Evolutionary conservation across 768 basidiomycete genomes (phyloP).

Genomic region (Pulveroboletus sp.): DNA sequence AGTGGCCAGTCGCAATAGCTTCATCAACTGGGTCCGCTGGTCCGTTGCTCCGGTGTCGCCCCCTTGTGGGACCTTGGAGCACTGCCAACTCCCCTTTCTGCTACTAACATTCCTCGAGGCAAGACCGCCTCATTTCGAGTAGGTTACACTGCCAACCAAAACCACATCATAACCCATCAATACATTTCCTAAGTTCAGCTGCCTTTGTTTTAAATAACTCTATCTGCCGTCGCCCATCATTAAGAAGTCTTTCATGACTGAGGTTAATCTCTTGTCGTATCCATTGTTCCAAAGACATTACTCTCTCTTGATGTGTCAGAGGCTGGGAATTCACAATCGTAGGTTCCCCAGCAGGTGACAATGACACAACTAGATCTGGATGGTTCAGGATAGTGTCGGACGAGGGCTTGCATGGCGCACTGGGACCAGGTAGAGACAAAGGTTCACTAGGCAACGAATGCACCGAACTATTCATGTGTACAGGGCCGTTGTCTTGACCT

Average conservation of each 20-base stretch:
- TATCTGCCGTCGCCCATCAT: conserved; percentile 50
- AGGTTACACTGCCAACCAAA: background rate
- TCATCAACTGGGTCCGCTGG: too few relatives aligned
- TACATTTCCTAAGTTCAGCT: conserved; percentile 34
- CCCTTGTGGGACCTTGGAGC: too few relatives aligned
- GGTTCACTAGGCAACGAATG: background rate
- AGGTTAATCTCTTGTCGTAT: conserved; percentile 69
- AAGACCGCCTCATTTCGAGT: too few relatives aligned
- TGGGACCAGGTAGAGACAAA: background rate
- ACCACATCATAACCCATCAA: conserved; percentile 29
- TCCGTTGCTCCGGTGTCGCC: too few relatives aligned
- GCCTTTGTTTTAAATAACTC: conserved; percentile 44
- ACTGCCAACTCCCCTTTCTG: too few relatives aligned
- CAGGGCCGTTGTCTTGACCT: too few relatives aligned
- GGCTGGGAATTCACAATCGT: conserved; percentile 9
- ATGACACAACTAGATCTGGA: conserved; percentile 10
- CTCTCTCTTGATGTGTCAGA: conserved; percentile 47
- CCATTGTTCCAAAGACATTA: conserved; percentile 83
- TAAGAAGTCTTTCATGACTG: conserved; percentile 56
- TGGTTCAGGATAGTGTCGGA: background rate
- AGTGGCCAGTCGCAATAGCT: too few relatives aligned
- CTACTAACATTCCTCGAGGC: too few relatives aligned
- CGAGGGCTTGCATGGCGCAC: background rate
- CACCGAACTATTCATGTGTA: too few relatives aligned
- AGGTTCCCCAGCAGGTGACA: conserved; percentile 12